phyloP scores from a whole-genome alignment of 2,329 filamentous ascomycete genomes.

The Epichloe aotearoae region DNA sequence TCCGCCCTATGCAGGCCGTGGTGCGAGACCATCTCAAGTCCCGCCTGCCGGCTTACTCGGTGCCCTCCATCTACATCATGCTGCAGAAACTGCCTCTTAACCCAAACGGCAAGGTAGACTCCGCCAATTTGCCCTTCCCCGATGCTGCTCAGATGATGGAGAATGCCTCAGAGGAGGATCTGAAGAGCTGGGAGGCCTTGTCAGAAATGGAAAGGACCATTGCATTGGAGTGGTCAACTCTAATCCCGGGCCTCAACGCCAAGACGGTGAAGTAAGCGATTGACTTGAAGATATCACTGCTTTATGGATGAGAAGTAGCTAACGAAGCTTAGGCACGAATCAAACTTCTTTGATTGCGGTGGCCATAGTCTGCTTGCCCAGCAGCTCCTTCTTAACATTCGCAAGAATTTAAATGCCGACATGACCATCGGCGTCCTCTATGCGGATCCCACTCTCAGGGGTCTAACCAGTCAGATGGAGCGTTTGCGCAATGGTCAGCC shows the following conservation, averaged over 20 bases:
- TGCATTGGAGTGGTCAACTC: constrained; percentile 53
- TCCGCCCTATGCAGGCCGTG: constrained; percentile 32
- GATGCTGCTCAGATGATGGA: constrained; percentile 52
- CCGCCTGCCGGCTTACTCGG: constrained; percentile 29
- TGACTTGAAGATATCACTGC: too few species aligned
- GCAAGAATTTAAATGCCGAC: constrained; percentile 17
- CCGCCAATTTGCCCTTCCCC: constrained; percentile 65
- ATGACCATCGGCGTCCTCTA: constrained; percentile 21
- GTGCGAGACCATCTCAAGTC: constrained; percentile 55
- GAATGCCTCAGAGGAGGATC: constrained; percentile 21
- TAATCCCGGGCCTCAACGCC: constrained; percentile 53
- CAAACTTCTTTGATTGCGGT: constrained; percentile 24
- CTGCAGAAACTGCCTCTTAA: constrained; percentile 49
- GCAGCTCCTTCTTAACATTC: constrained; percentile 55
- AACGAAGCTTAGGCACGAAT: background rate
- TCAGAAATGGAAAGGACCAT: constrained; percentile 26
- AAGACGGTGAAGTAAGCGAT: constrained; percentile 38
- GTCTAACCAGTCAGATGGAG: constrained; percentile 18
- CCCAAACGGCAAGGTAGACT: constrained; percentile 71
- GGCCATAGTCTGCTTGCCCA: constrained; percentile 44
- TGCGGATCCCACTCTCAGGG: constrained; percentile 15
- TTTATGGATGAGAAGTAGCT: too few species aligned
- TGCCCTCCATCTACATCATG: constrained; percentile 22
- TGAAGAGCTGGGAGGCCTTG: constrained; percentile 38
- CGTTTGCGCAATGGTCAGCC: constrained; percentile 2